These are phyloP conservation scores for Colletotrichum caudatum DNA, from an alignment of 2,329 filamentous ascomycete genomes.

Conservation along the genomic window DNA sequence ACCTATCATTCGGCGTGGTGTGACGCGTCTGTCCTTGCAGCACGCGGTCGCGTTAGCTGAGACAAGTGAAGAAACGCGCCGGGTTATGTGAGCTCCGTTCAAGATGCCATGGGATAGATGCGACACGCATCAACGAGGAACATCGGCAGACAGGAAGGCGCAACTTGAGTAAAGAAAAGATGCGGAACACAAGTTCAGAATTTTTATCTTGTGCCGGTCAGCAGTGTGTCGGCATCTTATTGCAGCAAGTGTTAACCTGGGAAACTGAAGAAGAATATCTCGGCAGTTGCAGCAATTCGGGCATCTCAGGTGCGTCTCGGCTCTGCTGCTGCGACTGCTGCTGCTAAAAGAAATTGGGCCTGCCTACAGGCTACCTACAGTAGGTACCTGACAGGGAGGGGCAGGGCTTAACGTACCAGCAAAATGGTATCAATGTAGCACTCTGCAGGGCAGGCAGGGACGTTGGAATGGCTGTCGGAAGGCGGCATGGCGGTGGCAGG, in stretches of 20 bases:
- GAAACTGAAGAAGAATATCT: not conserved
- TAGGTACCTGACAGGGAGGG: not conserved
- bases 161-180: conserved; percentile 14
- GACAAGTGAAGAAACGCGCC: not conserved
- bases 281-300: not conserved
- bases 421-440: not conserved
- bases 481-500: not conserved
- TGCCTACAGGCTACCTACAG: not conserved
- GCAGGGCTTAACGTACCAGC: not conserved
- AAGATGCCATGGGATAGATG: conserved; percentile 2
- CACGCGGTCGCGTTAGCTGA: conserved; percentile 10
- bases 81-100: conserved; percentile 2
- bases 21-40: conserved; percentile 1
- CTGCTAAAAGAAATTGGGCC: not conserved
- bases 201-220: not conserved
- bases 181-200: not conserved
- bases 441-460: not conserved
- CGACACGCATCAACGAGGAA: conserved; percentile 17
- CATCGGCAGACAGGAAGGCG: conserved; percentile 8
- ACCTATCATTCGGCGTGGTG: not conserved
- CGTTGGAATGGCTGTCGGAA: not conserved
- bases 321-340: not conserved
- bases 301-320: not conserved
- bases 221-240: not conserved
- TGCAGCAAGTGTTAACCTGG: not conserved